These are phyloP conservation scores for Russula sp. DNA, from an alignment of 768 basidiomycete species.

Conservation along the genomic window DNA sequence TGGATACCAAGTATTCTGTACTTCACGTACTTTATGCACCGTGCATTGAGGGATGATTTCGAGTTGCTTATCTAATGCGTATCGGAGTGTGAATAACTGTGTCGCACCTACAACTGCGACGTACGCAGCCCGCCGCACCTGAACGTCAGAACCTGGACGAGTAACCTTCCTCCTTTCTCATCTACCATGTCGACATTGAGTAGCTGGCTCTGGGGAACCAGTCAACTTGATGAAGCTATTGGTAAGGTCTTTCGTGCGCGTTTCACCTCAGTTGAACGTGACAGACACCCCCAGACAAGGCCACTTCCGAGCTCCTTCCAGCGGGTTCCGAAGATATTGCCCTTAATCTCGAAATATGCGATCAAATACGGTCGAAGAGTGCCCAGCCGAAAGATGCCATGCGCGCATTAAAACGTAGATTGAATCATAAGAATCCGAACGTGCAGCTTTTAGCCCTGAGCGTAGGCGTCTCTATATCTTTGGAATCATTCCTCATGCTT, in stretches of 20 bases:
- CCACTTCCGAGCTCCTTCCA: slow-evolving; percentile 86
- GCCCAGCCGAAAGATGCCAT: slow-evolving; percentile 80
- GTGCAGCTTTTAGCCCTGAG: slow-evolving; percentile 83
- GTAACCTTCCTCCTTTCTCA: background rate
- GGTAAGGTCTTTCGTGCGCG: slow-evolving; percentile 4
- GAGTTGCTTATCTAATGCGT: background rate
- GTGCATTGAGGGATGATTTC: background rate
- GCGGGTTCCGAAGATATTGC: slow-evolving; percentile 85
- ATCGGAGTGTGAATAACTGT: slow-evolving; percentile 13
- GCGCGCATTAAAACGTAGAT: slow-evolving; percentile 77
- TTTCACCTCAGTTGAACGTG: background rate
- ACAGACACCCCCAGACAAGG: slow-evolving; percentile 56
- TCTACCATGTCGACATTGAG: slow-evolving; percentile 19
- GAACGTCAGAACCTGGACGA: background rate
- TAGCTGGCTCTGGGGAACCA: slow-evolving; percentile 22
- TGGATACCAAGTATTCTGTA: background rate
- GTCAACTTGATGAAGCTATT: slow-evolving; percentile 20
- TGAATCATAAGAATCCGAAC: slow-evolving; percentile 94
- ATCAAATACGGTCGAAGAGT: slow-evolving; percentile 90
- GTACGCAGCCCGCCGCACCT: background rate
- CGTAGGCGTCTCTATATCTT: slow-evolving; percentile 42
- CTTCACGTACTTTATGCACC: background rate
- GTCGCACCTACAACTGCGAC: too few species aligned
- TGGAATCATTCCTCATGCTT: background rate
- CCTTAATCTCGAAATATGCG: slow-evolving; percentile 90